These are phyloP conservation scores for Phytophthora multivora DNA, from an alignment of 352 stramenopile species.

Conservation along the genomic window DNA sequence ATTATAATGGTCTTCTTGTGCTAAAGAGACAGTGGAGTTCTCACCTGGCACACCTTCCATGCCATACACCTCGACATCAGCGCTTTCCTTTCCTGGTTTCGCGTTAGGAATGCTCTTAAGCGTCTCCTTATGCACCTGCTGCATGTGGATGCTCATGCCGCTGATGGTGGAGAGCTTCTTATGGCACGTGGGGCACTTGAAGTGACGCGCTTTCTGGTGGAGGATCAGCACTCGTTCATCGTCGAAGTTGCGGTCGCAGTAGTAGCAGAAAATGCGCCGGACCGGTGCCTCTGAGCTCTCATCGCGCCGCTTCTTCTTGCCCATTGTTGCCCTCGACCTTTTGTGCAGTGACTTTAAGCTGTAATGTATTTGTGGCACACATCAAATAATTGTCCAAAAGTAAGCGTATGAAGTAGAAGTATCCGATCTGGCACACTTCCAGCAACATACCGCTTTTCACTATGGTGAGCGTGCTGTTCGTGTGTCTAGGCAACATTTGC, in stretches of 20 bases:
- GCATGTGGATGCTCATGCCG: conserved; percentile 89
- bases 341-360: conserved; percentile 4
- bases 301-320: conserved; percentile 86
- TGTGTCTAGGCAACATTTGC: conserved; percentile 92
- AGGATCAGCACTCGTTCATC: conserved; percentile 93
- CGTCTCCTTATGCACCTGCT: conserved; percentile 90
- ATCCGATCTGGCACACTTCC: conserved; percentile 12
- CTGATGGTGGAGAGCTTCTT: conserved; percentile 92
- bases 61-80: conserved; percentile 89
- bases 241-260: conserved; percentile 92
- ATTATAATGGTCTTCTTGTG: background rate
- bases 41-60: conserved; percentile 87
- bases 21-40: conserved; percentile 7
- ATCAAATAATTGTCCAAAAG: background rate
- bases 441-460: conserved; percentile 24
- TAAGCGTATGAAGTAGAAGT: background rate
- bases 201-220: conserved; percentile 93
- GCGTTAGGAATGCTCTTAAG: conserved; percentile 85
- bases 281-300: conserved; percentile 46
- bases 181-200: conserved; percentile 91
- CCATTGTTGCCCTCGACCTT: conserved; percentile 46
- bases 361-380: conserved; percentile 17
- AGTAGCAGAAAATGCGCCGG: conserved; percentile 92
- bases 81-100: conserved; percentile 79
- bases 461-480: conserved; percentile 84